A percentile compares a stretch with the other conserved stretches of the same genome.
phyloP scores from a whole-genome alignment of 768 basidiomycete species.

The Lactifluus pinguis region DNA sequence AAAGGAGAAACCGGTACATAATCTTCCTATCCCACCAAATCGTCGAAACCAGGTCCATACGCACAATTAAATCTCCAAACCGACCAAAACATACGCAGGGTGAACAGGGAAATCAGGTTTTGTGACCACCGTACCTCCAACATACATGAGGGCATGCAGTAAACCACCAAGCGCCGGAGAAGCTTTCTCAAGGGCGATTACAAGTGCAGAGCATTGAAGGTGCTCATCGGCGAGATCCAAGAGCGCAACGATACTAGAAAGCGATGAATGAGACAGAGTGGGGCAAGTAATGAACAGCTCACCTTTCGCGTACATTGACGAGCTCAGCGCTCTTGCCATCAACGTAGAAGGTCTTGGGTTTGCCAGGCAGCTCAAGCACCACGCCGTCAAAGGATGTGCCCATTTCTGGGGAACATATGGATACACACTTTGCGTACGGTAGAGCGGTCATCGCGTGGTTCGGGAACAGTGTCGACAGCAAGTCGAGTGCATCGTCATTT shows the following conservation, averaged over 20 bases:
- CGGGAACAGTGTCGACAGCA: slow-evolving; percentile 74
- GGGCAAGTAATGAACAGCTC: slow-evolving; percentile 12
- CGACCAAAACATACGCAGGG: slow-evolving; percentile 73
- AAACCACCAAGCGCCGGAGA: slow-evolving; percentile 63
- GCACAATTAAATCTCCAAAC: slow-evolving; percentile 53
- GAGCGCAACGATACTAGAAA: slow-evolving; percentile 66
- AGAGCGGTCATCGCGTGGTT: slow-evolving; percentile 56
- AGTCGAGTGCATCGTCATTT: slow-evolving; percentile 59
- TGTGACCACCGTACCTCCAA: slow-evolving; percentile 79
- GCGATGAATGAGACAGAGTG: neutral
- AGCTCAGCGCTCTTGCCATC: slow-evolving; percentile 75
- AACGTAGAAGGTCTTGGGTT: slow-evolving; percentile 72
- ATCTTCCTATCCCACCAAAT: neutral
- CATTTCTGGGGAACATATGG: slow-evolving; percentile 59
- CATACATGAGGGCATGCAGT: slow-evolving; percentile 87
- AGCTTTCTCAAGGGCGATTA: slow-evolving; percentile 71
- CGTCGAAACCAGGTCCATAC: neutral
- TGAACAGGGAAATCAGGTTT: slow-evolving; percentile 70
- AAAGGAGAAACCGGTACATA: neutral
- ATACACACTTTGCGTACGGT: slow-evolving; percentile 66
- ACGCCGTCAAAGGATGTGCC: slow-evolving; percentile 69
- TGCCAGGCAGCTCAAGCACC: slow-evolving; percentile 63
- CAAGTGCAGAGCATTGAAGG: slow-evolving; percentile 64
- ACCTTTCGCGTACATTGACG: slow-evolving; percentile 81
- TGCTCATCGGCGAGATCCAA: slow-evolving; percentile 84